Evolutionary conservation across 257 asterid species (phyloP).

Genomic region (Primulina huaijiensis): DNA sequence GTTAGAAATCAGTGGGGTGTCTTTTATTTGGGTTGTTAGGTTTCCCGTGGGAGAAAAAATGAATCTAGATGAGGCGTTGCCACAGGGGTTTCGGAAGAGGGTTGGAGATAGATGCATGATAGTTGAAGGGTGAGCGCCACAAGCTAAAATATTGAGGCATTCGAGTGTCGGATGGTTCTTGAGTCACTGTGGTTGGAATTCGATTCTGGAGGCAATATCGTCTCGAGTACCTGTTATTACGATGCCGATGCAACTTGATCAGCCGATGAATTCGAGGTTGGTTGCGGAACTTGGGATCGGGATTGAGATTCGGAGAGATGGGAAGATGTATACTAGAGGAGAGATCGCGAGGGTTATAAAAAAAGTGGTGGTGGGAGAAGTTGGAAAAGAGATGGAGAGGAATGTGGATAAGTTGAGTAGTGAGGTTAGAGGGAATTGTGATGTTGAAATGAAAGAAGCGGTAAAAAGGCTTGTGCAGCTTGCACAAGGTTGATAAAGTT

Average conservation of each 20-base stretch:
- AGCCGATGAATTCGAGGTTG: slow-evolving; percentile 20
- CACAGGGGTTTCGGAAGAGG: slow-evolving; percentile 7
- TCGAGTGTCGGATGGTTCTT: slow-evolving; percentile 18
- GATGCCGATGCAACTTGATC: slow-evolving; percentile 26
- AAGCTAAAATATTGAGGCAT: slow-evolving; percentile 11
- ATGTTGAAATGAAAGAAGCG: slow-evolving; percentile 11
- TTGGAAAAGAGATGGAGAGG: slow-evolving; percentile 12
- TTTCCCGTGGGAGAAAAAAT: not conserved
- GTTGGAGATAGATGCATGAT: slow-evolving; percentile 3
- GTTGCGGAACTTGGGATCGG: slow-evolving; percentile 16
- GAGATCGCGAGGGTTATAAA: slow-evolving; percentile 17
- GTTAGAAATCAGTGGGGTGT: not conserved
- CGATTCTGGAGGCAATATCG: slow-evolving; percentile 16
- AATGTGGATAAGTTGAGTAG: slow-evolving; percentile 14
- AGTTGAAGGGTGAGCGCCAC: slow-evolving; percentile 25
- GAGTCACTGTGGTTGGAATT: slow-evolving; percentile 26
- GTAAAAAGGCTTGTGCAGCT: slow-evolving; percentile 19
- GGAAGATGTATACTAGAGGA: slow-evolving; percentile 1
- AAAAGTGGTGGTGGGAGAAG: slow-evolving; percentile 15
- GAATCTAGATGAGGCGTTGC: not conserved
- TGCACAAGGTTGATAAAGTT: not conserved
- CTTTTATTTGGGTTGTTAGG: slow-evolving; percentile 25
- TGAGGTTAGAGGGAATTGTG: slow-evolving; percentile 9
- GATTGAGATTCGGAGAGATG: slow-evolving; percentile 14
- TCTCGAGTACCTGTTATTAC: slow-evolving; percentile 16